Percentiles rank a stretch among this genome's conserved stretches.
phyloP scores from a whole-genome alignment of 306 rosid genomes.

The Malus asiatica region DNA sequence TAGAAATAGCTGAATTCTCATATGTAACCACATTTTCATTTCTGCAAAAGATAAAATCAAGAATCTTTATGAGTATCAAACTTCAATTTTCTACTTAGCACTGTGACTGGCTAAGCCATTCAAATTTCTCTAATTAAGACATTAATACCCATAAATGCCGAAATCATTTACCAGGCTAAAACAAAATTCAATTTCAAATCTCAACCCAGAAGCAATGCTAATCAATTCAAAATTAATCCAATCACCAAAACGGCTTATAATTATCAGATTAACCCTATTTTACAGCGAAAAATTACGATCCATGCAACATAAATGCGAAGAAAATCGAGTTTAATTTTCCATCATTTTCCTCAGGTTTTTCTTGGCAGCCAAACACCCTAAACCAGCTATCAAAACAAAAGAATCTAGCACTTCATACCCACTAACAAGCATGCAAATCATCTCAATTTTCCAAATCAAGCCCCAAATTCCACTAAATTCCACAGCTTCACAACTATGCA shows the following conservation, averaged over 20 bases:
- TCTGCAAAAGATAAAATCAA: slow-evolving; percentile 33
- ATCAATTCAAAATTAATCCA: slow-evolving; percentile 7
- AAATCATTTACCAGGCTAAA: background rate
- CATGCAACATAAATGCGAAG: slow-evolving; percentile 3
- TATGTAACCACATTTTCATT: slow-evolving; percentile 37
- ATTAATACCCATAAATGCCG: slow-evolving; percentile 6
- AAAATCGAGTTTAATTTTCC: slow-evolving; percentile 2
- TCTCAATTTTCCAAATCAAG: slow-evolving; percentile 30
- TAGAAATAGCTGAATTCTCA: slow-evolving; percentile 32
- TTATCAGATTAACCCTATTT: background rate
- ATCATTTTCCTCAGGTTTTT: slow-evolving; percentile 2
- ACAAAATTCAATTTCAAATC: background rate
- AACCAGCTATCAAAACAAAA: slow-evolving; percentile 10
- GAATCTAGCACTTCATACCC: slow-evolving; percentile 15
- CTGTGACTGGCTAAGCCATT: slow-evolving; percentile 12
- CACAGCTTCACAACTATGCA: slow-evolving; percentile 13
- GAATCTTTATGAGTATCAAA: slow-evolving; percentile 3
- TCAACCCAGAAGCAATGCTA: slow-evolving; percentile 8
- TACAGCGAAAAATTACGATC: background rate
- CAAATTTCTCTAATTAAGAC: background rate
- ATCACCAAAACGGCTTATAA: slow-evolving; percentile 1
- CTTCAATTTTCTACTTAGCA: slow-evolving; percentile 2
- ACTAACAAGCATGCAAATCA: slow-evolving; percentile 10
- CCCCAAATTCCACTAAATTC: slow-evolving; percentile 6
- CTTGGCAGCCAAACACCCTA: slow-evolving; percentile 14